Conservation (phyloP, 345 rosid genomes). For the Hibiscus tridactylites region DNA sequence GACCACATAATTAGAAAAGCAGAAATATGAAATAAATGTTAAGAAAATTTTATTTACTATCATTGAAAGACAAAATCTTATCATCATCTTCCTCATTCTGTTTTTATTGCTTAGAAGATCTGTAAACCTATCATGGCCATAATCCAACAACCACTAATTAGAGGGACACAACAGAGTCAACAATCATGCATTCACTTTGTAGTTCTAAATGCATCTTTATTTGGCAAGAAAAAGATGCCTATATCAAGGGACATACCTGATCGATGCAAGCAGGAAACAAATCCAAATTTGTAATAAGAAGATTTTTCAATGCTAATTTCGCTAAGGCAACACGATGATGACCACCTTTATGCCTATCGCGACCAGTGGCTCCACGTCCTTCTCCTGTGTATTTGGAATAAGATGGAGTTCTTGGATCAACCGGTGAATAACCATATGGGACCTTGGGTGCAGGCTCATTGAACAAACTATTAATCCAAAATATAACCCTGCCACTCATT, state of each 20-base stretch:
- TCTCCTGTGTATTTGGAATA: constrained; percentile 78
- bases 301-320: constrained; percentile 89
- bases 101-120: background rate
- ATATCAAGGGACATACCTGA: constrained; percentile 53
- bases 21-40: background rate
- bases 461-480: constrained; percentile 96
- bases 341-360: constrained; percentile 80
- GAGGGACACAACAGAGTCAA: background rate
- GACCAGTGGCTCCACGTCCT: constrained; percentile 74
- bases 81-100: background rate
- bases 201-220: background rate
- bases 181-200: background rate
- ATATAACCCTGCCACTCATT: constrained; percentile 95
- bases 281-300: constrained; percentile 93
- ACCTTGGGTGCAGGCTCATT: constrained; percentile 90
- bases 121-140: background rate
- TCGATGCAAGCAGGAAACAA: constrained; percentile 96
- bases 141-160: background rate
- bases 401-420: constrained; percentile 86
- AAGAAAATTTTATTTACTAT: background rate
- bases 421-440: constrained; percentile 94
- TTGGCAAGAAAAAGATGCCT: constrained; percentile 10
- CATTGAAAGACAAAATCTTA: background rate
- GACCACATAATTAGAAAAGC: background rate
- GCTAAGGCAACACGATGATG: constrained; percentile 93